Evolutionary conservation across 495 filamentous ascomycete genomes (phyloP).

Genomic region (Acidiella bohemica): DNA sequence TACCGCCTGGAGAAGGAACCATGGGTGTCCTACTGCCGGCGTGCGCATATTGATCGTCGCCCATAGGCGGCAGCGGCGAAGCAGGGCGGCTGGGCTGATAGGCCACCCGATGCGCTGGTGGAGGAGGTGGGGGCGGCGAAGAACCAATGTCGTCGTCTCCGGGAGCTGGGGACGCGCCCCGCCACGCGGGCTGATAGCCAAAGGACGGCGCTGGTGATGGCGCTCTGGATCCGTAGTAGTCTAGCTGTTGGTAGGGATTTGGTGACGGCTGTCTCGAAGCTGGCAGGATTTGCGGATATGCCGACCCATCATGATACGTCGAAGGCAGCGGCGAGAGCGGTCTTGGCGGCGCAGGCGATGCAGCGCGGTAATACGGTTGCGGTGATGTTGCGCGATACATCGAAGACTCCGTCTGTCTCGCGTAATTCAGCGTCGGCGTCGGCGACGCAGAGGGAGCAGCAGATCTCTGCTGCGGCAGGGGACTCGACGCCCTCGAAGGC

Average conservation of each 20-base stretch:
- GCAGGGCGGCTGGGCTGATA: conserved; percentile 27
- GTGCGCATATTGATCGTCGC: conserved; percentile 2
- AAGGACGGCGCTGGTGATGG: conserved; percentile 19
- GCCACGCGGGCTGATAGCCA: conserved; percentile 19
- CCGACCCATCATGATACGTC: conserved; percentile 17
- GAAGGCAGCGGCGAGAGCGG: conserved; percentile 18
- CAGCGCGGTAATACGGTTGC: conserved; percentile 31
- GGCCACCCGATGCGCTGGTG: conserved; percentile 29
- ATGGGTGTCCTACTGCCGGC: conserved; percentile 40
- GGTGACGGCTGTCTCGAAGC: conserved; percentile 23
- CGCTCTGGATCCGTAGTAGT: conserved; percentile 6
- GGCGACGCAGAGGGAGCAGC: conserved; percentile 8
- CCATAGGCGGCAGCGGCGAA: conserved; percentile 22
- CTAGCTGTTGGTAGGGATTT: conserved; percentile 18
- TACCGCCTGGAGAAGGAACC: conserved; percentile 45
- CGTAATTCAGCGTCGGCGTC: conserved; percentile 15
- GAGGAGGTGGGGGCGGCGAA: conserved; percentile 31
- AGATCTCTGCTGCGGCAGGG: background rate
- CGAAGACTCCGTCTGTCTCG: conserved; percentile 23
- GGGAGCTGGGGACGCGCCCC: conserved; percentile 26
- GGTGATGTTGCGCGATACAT: conserved; percentile 33
- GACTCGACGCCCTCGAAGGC: conserved; percentile 1
- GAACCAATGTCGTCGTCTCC: conserved; percentile 18
- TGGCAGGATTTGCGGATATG: conserved; percentile 13
- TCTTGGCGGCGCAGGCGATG: conserved; percentile 24